Percentiles rank a stretch among this genome's conserved stretches.
Conservation (phyloP, 768 basidiomycete genomes). For the Tricholoma flavovirens region DNA sequence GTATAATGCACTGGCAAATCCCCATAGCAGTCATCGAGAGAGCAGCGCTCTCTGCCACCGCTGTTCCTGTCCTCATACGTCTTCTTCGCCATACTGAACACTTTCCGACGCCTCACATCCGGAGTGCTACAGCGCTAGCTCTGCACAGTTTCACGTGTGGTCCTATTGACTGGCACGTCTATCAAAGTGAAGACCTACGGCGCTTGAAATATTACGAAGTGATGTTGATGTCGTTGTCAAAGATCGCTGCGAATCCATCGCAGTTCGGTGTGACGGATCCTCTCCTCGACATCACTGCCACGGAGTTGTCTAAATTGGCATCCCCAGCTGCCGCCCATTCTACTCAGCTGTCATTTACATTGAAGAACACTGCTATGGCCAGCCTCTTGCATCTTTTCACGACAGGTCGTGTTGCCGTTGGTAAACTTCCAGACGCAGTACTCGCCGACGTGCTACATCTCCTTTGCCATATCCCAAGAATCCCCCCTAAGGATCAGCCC, state of each 20-base stretch:
- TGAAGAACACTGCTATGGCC: constrained; percentile 22
- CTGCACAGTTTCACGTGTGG: constrained; percentile 26
- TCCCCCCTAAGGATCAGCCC: constrained; percentile 21
- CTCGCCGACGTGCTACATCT: constrained; percentile 34
- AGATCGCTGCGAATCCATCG: constrained; percentile 24
- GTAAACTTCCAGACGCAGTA: constrained; percentile 23
- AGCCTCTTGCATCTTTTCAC: constrained; percentile 34
- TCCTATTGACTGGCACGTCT: constrained; percentile 18
- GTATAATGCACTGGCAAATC: constrained; percentile 33
- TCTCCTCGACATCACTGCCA: constrained; percentile 25
- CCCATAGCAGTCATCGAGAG: constrained; percentile 29
- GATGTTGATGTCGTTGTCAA: constrained; percentile 29
- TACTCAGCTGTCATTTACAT: constrained; percentile 21
- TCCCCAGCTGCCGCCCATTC: constrained; percentile 24
- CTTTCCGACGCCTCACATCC: constrained; percentile 22
- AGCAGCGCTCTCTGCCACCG: constrained; percentile 20
- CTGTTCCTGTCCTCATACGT: constrained; percentile 30
- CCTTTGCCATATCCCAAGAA: constrained; percentile 24
- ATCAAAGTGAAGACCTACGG: constrained; percentile 25
- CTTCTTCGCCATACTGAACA: constrained; percentile 27
- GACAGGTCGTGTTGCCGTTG: constrained; percentile 27
- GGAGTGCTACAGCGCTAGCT: constrained; percentile 26
- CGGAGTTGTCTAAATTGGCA: constrained; percentile 29
- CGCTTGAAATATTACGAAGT: constrained; percentile 24
- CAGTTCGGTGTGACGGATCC: constrained; percentile 27